Conservation (phyloP, 164 flowering plant species). For the Vitis riparia region DNA sequence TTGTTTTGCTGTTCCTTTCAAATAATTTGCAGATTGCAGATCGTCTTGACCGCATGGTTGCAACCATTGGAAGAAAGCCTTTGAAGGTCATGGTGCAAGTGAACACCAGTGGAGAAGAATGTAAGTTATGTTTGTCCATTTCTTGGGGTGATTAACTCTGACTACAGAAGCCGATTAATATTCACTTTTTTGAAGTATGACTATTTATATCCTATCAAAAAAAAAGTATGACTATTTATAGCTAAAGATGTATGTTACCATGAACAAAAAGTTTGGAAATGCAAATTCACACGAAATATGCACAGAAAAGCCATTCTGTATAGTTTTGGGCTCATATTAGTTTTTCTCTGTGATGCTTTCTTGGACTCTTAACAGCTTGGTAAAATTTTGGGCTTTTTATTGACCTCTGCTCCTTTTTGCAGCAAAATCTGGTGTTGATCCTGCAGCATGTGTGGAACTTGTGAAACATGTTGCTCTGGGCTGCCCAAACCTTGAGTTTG, state of each 20-base stretch:
- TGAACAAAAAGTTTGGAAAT: too few relatives aligned
- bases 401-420: slow-evolving; percentile 19
- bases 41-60: slow-evolving; percentile 70
- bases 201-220: too few relatives aligned
- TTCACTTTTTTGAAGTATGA: too few relatives aligned
- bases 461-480: slow-evolving; percentile 64
- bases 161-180: too few relatives aligned
- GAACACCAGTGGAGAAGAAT: slow-evolving; percentile 93
- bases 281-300: too few relatives aligned
- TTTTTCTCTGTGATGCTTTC: too few relatives aligned
- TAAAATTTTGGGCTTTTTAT: neutral
- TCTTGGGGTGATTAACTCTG: neutral
- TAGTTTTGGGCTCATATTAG: too few relatives aligned
- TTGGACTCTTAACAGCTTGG: too few relatives aligned
- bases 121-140: slow-evolving; percentile 44
- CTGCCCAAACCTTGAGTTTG: slow-evolving; percentile 83
- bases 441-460: slow-evolving; percentile 76
- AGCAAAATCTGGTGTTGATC: slow-evolving; percentile 93
- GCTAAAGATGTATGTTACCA: too few relatives aligned
- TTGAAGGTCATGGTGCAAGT: slow-evolving; percentile 90
- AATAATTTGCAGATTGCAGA: slow-evolving; percentile 65
- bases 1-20: neutral
- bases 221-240: too few relatives aligned
- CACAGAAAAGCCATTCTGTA: too few relatives aligned
- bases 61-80: slow-evolving; percentile 71